Conservation (phyloP, 2,329 filamentous ascomycete genomes). For the Neonectria punicea region DNA sequence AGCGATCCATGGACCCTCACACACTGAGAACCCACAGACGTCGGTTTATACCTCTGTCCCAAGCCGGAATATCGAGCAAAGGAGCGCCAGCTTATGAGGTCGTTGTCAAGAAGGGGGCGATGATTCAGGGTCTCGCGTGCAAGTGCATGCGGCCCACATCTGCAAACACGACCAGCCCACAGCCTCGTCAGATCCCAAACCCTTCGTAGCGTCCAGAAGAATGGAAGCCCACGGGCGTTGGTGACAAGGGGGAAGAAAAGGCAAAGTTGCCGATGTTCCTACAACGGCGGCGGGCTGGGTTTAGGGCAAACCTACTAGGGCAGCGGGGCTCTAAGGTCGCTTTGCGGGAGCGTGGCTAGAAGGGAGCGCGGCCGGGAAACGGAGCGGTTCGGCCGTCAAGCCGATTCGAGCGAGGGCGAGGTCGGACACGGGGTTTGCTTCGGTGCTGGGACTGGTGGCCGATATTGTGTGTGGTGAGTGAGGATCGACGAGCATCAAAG, state of each 20-base stretch:
- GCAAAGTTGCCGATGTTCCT: background rate
- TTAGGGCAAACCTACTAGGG: slow-evolving; percentile 22
- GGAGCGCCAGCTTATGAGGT: background rate
- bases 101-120: background rate
- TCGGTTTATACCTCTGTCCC: background rate
- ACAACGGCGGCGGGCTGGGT: slow-evolving; percentile 2
- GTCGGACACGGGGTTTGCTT: background rate
- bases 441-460: background rate
- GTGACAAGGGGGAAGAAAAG: background rate
- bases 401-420: background rate
- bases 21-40: background rate
- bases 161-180: background rate
- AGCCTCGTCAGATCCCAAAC: background rate
- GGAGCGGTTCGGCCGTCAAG: slow-evolving; percentile 6
- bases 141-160: slow-evolving; percentile 1
- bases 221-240: background rate
- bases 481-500: background rate
- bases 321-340: slow-evolving; percentile 5
- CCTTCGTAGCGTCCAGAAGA: background rate
- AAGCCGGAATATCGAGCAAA: background rate
- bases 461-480: background rate
- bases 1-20: background rate
- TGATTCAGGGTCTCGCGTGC: slow-evolving; percentile 8
- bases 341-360: slow-evolving; percentile 4
- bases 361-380: background rate